Evolutionary conservation across 805 yeast genomes (phyloP), one percentile per base, ranked within the genome.

Genomic region (Ogataea parapolymorpha): DNA sequence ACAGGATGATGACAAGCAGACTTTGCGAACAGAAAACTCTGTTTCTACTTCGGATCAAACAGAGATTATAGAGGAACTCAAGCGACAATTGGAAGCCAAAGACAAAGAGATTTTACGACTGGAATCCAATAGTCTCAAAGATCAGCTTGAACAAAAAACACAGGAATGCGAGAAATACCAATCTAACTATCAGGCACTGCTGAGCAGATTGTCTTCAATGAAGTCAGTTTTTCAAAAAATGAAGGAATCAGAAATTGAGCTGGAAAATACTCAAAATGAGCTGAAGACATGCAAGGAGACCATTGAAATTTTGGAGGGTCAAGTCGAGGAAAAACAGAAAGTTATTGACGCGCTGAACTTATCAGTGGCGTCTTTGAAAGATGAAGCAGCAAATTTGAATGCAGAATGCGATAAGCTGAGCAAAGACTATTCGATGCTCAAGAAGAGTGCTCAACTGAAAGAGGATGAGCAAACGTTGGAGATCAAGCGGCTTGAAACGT

Each of bases 131-230:
- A 31, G 32, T 16, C 41, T 65, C 28, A 58, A 51, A 32, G 47
- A 47, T 14, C 63, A 69, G 37, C 46, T 74, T 11, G 56, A 54
- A 25, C 59, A 51, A 28, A 58, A 66, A 20, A 68, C 67, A 23
- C 64, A 67, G 26, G 87, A 82, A 52, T 71, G 82, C 41, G 82
- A 75, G 35, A 71, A 74, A 23, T 69, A 75, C 22, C 78, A 81
- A 50, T 66, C 70, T 2, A 79, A 79, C 47, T 82, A 84, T 54
- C 82, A 82, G 45, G 68, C 74, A 4, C 61, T 85, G 24, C 60
- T 85, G 44, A 77, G 76, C 47, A 72, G 82, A 56, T 59, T 85
- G 13, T 75, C 87, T 1, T 75, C 85, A 2, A 84, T 85, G 91
- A 85, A 83, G 50, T 66, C 81, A 1, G 74, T 85, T 2, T 85